phyloP scores from a whole-genome alignment of 805 yeast genomes.

The Candida nemodendra region DNA sequence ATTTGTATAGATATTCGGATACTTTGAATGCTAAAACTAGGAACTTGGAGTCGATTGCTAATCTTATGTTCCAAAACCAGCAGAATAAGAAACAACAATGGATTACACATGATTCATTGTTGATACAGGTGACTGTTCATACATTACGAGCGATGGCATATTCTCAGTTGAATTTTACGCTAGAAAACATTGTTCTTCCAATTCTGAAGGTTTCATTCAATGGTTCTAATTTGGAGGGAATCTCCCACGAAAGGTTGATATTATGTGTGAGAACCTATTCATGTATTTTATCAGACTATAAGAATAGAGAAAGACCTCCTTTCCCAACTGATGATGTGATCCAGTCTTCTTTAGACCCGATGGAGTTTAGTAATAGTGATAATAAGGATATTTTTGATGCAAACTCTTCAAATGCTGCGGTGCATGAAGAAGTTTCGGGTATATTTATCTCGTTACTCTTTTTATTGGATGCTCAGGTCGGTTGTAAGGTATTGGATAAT shows the following conservation, averaged over 20 bases:
- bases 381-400: constrained; percentile 43
- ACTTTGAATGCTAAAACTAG: constrained; percentile 85
- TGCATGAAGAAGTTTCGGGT: constrained; percentile 71
- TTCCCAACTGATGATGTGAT: constrained; percentile 65
- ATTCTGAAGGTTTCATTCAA: constrained; percentile 61
- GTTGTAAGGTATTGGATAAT: constrained; percentile 33
- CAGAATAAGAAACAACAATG: constrained; percentile 66
- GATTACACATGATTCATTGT: constrained; percentile 61
- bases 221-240: constrained; percentile 55
- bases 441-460: constrained; percentile 54
- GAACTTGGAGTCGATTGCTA: constrained; percentile 64
- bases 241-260: constrained; percentile 68
- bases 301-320: constrained; percentile 56
- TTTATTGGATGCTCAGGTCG: constrained; percentile 59
- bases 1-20: constrained; percentile 80
- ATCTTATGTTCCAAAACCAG: constrained; percentile 49
- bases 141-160: constrained; percentile 76
- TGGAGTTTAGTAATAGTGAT: constrained; percentile 31
- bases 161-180: constrained; percentile 71
- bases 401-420: constrained; percentile 44
- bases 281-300: constrained; percentile 64
- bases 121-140: constrained; percentile 68
- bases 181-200: constrained; percentile 77
- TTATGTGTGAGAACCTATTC: constrained; percentile 71
- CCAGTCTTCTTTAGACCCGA: constrained; percentile 33